Conservation (phyloP, 2,329 filamentous ascomycete genomes). For the Fusarium sulawesiense region DNA sequence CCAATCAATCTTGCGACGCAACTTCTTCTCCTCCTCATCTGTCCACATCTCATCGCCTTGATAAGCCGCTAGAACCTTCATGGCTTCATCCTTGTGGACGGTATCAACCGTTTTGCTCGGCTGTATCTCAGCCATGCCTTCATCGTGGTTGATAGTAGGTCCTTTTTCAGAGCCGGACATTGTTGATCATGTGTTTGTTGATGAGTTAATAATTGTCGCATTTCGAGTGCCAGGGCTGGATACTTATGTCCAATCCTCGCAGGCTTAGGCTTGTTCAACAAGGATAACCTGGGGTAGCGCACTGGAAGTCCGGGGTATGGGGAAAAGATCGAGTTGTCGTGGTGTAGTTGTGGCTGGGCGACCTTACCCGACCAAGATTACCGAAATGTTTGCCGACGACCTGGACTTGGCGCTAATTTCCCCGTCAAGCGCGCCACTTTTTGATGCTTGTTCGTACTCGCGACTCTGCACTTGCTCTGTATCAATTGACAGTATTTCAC, state of each 20-base stretch:
- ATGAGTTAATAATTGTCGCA: neutral
- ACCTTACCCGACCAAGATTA: slow-evolving; percentile 15
- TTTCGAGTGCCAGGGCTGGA: slow-evolving; percentile 4
- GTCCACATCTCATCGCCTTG: slow-evolving; percentile 57
- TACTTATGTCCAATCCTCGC: slow-evolving; percentile 30
- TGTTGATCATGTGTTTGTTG: neutral
- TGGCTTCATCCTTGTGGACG: slow-evolving; percentile 46
- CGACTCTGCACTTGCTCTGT: neutral
- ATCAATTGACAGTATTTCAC: neutral
- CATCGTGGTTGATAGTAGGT: slow-evolving; percentile 18
- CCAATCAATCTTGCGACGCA: slow-evolving; percentile 50
- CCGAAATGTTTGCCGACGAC: slow-evolving; percentile 16
- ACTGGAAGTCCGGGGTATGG: neutral
- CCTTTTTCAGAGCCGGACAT: slow-evolving; percentile 39
- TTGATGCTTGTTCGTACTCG: neutral
- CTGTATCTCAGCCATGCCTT: slow-evolving; percentile 5
- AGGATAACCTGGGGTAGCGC: slow-evolving; percentile 18
- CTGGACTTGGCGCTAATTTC: slow-evolving; percentile 7
- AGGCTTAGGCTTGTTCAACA: neutral
- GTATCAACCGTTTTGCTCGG: slow-evolving; percentile 27
- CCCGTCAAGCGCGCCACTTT: neutral
- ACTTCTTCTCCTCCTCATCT: slow-evolving; percentile 54
- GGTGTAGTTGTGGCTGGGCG: slow-evolving; percentile 2
- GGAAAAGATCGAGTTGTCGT: neutral
- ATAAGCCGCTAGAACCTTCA: slow-evolving; percentile 56